Base-by-base conservation (phyloP, 441 rosid species). In the Raphanus hybrid region DNA sequence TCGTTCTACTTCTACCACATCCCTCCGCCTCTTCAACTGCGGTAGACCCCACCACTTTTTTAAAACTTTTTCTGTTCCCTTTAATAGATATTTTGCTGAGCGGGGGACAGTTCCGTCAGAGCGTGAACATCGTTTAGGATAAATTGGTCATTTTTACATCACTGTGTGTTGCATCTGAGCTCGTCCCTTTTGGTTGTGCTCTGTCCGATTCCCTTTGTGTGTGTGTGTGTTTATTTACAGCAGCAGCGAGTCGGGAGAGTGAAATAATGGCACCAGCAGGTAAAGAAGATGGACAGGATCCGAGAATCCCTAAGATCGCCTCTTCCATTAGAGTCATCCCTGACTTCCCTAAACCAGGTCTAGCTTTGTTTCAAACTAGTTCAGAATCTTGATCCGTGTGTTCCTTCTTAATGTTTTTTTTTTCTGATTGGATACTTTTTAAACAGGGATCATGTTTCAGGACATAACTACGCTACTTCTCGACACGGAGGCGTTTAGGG, bases 401-500 rank as follows among this genome's bases (percentile, higher is more conserved):
- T 68, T 37, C 7, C 8, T 8, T 70, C 59, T 23, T 65, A 20
- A 41, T 26, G 41, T 4, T 35, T 15, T 18, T 23, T 29, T 70
- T 79, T 67, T 6, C 27, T 27, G 35, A 74, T 43, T 75, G 57
- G 58, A 2, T 14, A 2, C 18, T 64, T 76, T 64, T 76, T 23
- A 3, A 20, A 48, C 81, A 95, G 99, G 99, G 85, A 90, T 95
- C 76, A 58, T 91, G 85, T 95, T 95, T 83, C 98, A 95, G 71
- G 99, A 91, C 81, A 91, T 93, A 82, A 93, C 99, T 1, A 95
- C 98, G 18, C 83, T 95, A 80, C 96, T 95, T 74, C 95, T 92
- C 3, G 94, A 92, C 73, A 79, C 83, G 1, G 86, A 82, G 80
- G 98, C 98, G 68, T 95, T 95, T 74, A 88, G 73, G 83, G 97